Percentiles rank a stretch among this genome's conserved stretches.
These are phyloP conservation scores for Grigorovia jiainica DNA, from an alignment of 805 yeast genomes.

Conservation along the genomic window DNA sequence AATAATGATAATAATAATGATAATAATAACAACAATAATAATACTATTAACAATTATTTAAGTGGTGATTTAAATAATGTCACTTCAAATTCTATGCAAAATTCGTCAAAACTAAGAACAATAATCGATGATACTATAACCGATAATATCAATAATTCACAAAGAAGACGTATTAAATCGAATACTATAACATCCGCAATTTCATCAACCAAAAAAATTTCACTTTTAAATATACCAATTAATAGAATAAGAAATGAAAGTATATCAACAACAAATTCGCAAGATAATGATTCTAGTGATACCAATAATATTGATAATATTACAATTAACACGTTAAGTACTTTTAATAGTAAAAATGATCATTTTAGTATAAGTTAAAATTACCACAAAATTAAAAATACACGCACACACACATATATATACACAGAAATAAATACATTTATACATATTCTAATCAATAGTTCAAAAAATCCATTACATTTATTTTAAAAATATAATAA, in stretches of 20 bases:
- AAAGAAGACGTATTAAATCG: no score
- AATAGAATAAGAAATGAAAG: slow-evolving; percentile 19
- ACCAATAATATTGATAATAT: background rate
- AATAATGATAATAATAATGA: no score
- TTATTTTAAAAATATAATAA: background rate
- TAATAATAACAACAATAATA: background rate
- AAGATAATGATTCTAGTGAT: no score
- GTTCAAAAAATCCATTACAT: no score
- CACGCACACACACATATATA: no score
- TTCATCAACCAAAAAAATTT: slow-evolving; percentile 10
- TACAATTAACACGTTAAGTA: background rate
- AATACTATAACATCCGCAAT: slow-evolving; percentile 10
- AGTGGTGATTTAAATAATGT: slow-evolving; percentile 3
- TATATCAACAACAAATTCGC: background rate
- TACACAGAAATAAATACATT: no score
- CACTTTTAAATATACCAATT: slow-evolving; percentile 23
- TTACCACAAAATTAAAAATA: no score
- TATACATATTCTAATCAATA: no score
- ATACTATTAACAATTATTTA: background rate
- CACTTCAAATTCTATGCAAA: no score
- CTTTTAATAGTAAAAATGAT: background rate
- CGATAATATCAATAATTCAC: no score
- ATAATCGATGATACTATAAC: no score
- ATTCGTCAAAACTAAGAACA: no score
- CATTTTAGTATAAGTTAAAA: background rate